Percentiles rank a stretch among this genome's conserved stretches.
phyloP scores from a whole-genome alignment of 139 green algal species.

The Gonium pectorale region DNA sequence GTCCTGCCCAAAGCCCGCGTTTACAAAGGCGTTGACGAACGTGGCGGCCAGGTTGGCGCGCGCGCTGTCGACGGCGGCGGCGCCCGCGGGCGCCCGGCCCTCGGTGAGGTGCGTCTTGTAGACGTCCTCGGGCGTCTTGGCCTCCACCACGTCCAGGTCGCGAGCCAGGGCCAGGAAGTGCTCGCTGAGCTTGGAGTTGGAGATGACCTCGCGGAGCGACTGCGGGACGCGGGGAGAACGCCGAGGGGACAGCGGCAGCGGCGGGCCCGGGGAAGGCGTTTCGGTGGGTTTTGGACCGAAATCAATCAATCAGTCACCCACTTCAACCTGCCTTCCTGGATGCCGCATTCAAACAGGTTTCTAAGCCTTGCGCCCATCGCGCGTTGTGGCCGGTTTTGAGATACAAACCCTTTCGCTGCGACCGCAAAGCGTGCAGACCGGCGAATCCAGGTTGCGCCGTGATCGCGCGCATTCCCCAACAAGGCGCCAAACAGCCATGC shows the following conservation, averaged over 20 bases:
- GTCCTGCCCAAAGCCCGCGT: conserved; percentile 93
- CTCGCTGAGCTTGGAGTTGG: conserved; percentile 85
- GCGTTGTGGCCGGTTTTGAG: too few species aligned
- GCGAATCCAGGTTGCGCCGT: too few species aligned
- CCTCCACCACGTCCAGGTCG: conserved; percentile 98
- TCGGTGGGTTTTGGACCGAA: too few species aligned
- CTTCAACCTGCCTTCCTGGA: too few species aligned
- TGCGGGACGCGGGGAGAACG: too few species aligned
- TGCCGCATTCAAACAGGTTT: too few species aligned
- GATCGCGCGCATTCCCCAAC: too few species aligned
- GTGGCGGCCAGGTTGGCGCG: conserved; percentile 94
- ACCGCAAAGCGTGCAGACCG: too few species aligned
- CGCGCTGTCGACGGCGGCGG: conserved; percentile 87
- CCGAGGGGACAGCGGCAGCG: neutral
- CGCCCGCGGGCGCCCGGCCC: conserved; percentile 70
- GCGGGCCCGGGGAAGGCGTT: neutral
- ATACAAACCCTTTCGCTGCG: too few species aligned
- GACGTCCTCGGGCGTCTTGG: conserved; percentile 94
- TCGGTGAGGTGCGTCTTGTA: conserved; percentile 96
- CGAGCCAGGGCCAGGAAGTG: conserved; percentile 93
- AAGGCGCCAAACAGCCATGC: too few species aligned
- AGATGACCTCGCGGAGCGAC: conserved; percentile 79
- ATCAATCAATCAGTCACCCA: too few species aligned
- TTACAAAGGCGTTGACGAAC: conserved; percentile 99
- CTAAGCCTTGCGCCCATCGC: too few species aligned